These are phyloP conservation scores for Huntiella bhutanensis DNA, from an alignment of 2,329 filamentous ascomycete species.

Conservation along the genomic window DNA sequence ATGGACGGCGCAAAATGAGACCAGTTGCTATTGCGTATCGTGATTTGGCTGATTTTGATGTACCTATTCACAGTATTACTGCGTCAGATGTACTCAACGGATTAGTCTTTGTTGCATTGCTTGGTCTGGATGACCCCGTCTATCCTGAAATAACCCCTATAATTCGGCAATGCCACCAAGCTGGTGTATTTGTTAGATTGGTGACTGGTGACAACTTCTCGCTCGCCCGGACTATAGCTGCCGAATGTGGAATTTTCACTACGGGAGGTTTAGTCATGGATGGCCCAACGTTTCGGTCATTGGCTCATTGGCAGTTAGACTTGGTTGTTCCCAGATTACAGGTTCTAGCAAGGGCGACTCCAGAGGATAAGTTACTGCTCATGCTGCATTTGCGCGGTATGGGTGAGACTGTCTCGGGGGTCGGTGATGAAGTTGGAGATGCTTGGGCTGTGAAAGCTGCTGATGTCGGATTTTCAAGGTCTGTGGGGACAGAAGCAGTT, in stretches of 20 bases:
- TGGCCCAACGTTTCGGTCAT: constrained; percentile 35
- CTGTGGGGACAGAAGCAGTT: constrained; percentile 44
- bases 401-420: constrained; percentile 47
- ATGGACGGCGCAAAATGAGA: constrained; percentile 47
- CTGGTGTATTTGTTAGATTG: constrained; percentile 49
- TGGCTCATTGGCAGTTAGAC: constrained; percentile 27
- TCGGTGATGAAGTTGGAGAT: constrained; percentile 48
- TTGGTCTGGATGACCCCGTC: constrained; percentile 52
- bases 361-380: constrained; percentile 48
- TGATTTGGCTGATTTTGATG: constrained; percentile 33
- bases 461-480: constrained; percentile 51
- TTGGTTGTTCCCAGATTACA: constrained; percentile 42
- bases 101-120: constrained; percentile 24
- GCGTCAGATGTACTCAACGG: constrained; percentile 13
- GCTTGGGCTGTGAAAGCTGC: constrained; percentile 46
- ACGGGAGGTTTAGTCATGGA: constrained; percentile 40
- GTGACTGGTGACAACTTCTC: constrained; percentile 31
- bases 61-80: constrained; percentile 21
- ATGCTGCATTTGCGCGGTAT: constrained; percentile 45
- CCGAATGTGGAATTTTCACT: constrained; percentile 38
- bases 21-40: constrained; percentile 48
- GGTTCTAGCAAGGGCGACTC: constrained; percentile 49
- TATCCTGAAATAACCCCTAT: constrained; percentile 42
- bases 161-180: constrained; percentile 40
- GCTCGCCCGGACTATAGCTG: constrained; percentile 26